phyloP scores from a whole-genome alignment of 208 protist species.

The Leishmania martiniquensis region DNA sequence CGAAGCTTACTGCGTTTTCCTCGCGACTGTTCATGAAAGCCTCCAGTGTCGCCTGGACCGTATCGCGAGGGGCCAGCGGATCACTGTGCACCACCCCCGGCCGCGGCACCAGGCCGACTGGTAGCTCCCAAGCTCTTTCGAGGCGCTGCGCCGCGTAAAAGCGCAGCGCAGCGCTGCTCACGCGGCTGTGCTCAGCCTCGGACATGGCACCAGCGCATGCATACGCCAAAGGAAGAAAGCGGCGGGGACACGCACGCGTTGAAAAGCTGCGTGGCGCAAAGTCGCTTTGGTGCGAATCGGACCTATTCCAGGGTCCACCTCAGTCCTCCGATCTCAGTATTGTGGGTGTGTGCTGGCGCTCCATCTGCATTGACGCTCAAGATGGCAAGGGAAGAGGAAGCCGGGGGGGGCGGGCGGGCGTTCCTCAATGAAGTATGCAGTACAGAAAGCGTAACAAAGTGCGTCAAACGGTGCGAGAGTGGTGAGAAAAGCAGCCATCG shows the following conservation, averaged over 20 bases:
- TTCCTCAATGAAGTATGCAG: too few species aligned
- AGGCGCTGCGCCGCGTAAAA: neutral
- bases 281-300: too few species aligned
- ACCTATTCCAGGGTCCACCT: too few species aligned
- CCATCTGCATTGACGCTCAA: too few species aligned
- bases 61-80: neutral
- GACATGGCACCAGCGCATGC: neutral
- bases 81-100: neutral
- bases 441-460: too few species aligned
- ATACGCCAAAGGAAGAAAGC: neutral
- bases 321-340: too few species aligned
- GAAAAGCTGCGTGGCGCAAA: neutral
- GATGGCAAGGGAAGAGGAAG: too few species aligned
- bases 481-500: too few species aligned
- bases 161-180: neutral
- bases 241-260: neutral
- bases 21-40: conserved; percentile 33
- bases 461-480: too few species aligned
- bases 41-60: conserved; percentile 14
- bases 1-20: conserved; percentile 27
- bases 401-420: too few species aligned
- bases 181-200: neutral
- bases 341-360: neutral
- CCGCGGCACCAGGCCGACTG: neutral
- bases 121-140: neutral